Percentiles rank a stretch among this genome's conserved stretches.
Evolutionary conservation across 495 filamentous ascomycete genomes (phyloP).

Genomic region (Glarea lozoyensis): DNA sequence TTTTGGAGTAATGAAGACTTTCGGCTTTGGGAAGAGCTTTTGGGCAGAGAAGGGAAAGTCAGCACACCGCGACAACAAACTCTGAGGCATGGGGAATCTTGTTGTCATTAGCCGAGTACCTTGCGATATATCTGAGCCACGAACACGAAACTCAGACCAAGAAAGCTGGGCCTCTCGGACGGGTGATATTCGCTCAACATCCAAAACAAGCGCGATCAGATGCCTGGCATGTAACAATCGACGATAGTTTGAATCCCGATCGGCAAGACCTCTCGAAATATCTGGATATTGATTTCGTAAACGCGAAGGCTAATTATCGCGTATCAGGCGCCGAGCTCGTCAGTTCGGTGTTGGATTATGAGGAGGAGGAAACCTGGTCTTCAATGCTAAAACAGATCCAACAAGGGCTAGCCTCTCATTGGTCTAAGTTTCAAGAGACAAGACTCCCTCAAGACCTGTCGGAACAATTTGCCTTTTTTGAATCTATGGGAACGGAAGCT

Average conservation of each 20-base stretch:
- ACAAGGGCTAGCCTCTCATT: too few species aligned
- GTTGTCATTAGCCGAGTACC: background rate
- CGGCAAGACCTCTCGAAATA: background rate
- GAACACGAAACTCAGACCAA: background rate
- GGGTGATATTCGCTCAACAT: background rate
- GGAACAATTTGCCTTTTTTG: too few species aligned
- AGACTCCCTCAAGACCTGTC: too few species aligned
- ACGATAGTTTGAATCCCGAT: background rate
- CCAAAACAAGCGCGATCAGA: background rate
- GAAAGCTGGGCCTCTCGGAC: background rate
- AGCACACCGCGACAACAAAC: too few species aligned
- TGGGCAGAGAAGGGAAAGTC: too few species aligned
- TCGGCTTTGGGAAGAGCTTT: too few species aligned
- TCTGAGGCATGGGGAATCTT: too few species aligned
- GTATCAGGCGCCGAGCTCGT: background rate
- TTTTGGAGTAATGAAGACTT: background rate
- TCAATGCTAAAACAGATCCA: background rate
- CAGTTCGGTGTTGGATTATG: background rate
- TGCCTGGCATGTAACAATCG: background rate
- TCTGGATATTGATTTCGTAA: background rate
- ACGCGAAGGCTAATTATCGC: background rate
- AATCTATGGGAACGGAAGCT: background rate
- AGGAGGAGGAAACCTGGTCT: background rate
- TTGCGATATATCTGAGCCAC: background rate
- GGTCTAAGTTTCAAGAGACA: too few species aligned